These are phyloP conservation scores for Ensete ventricosum DNA, from an alignment of 176 grass and related monocot genomes.

Conservation along the genomic window DNA sequence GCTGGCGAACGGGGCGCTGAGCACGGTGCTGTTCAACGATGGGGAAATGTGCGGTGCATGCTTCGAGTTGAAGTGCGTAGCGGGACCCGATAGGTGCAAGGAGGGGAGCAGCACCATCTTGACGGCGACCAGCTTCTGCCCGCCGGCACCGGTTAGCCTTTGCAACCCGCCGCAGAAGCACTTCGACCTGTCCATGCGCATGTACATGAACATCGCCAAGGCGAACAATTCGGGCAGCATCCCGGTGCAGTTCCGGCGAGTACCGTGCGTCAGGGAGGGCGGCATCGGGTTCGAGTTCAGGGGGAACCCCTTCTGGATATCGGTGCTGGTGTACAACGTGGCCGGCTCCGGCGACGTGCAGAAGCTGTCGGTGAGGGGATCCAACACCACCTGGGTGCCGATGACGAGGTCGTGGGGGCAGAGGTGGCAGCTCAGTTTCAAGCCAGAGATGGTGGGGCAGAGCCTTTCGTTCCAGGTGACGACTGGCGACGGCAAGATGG, in stretches of 20 bases:
- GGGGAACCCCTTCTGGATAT: constrained; percentile 30
- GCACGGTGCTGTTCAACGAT: constrained; percentile 32
- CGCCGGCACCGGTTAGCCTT: constrained; percentile 23
- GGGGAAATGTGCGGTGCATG: constrained; percentile 32
- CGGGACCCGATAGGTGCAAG: constrained; percentile 16
- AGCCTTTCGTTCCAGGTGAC: constrained; percentile 23
- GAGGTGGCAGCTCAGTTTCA: constrained; percentile 24
- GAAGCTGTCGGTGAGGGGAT: constrained; percentile 22
- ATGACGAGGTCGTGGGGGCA: constrained; percentile 38
- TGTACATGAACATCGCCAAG: constrained; percentile 24
- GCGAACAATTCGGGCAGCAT: constrained; percentile 26
- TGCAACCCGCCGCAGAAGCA: constrained; percentile 28
- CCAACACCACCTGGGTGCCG: constrained; percentile 15
- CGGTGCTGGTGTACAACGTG: constrained; percentile 34
- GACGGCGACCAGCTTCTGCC: constrained; percentile 30
- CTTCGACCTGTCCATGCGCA: constrained; percentile 31
- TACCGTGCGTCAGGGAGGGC: constrained; percentile 25
- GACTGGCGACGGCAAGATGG: constrained; percentile 16
- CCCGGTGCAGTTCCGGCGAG: constrained; percentile 31
- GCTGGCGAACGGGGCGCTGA: constrained; percentile 28
- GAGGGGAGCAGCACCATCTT: constrained; percentile 8
- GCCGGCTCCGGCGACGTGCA: constrained; percentile 25
- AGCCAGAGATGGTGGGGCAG: constrained; percentile 16
- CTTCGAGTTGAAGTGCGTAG: constrained; percentile 29
- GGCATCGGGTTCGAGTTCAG: constrained; percentile 25